phyloP scores from a whole-genome alignment of 495 filamentous ascomycete species.

The Aspergillus steynii region DNA sequence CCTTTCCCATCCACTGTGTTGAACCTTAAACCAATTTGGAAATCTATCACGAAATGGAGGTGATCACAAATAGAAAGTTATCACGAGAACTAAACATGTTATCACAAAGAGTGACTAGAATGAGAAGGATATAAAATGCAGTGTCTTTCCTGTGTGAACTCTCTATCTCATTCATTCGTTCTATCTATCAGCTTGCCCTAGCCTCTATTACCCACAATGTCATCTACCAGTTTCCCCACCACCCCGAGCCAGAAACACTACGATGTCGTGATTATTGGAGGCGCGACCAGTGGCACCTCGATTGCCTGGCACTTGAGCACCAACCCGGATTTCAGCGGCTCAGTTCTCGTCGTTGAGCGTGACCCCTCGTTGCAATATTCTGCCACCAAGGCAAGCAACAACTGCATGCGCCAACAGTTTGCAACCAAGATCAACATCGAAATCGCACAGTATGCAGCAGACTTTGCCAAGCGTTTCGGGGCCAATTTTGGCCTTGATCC shows the following conservation, averaged over 20 bases:
- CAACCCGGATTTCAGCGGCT: conserved; percentile 8
- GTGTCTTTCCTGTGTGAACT: background rate
- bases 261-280: conserved; percentile 8
- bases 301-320: conserved; percentile 4
- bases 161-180: background rate
- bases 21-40: background rate
- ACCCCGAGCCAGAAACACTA: background rate
- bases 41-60: background rate
- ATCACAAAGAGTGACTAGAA: background rate
- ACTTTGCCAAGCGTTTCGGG: conserved; percentile 1
- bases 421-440: conserved; percentile 6
- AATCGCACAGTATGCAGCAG: conserved; percentile 8
- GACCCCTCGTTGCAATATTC: conserved; percentile 5
- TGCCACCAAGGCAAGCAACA: conserved; percentile 9
- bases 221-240: background rate
- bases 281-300: conserved; percentile 3
- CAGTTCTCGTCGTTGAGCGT: conserved; percentile 6
- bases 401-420: conserved; percentile 12
- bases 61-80: background rate
- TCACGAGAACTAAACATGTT: background rate
- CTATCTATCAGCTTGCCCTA: too few relatives aligned
- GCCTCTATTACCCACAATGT: too few relatives aligned
- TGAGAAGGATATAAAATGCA: background rate
- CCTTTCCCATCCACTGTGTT: background rate
- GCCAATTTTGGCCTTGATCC: background rate